A percentile compares a stretch with the other conserved stretches of the same genome.
phyloP scores from a whole-genome alignment of 345 rosid genomes.

The Populus simonii region DNA sequence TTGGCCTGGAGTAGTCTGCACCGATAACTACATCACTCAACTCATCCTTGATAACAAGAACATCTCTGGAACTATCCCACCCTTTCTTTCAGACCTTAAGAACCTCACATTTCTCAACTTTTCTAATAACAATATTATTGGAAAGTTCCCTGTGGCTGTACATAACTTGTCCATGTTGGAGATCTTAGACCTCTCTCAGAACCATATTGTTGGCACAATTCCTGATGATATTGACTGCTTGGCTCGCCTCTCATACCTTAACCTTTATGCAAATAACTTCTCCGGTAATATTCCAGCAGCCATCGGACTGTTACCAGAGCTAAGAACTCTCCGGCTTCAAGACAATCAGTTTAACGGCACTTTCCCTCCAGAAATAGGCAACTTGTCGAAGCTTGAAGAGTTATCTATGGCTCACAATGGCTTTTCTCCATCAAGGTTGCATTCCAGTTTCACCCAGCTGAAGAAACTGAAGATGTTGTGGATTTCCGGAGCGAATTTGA shows the following conservation, averaged over 20 bases:
- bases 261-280: constrained; percentile 36
- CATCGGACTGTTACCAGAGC: constrained; percentile 33
- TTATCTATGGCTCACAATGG: constrained; percentile 51
- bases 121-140: constrained; percentile 30
- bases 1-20: constrained; percentile 55
- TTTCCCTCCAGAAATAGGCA: constrained; percentile 45
- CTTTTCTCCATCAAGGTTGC: constrained; percentile 48
- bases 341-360: constrained; percentile 37
- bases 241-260: constrained; percentile 34
- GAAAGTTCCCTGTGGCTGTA: constrained; percentile 40
- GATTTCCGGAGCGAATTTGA: constrained; percentile 35
- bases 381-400: constrained; percentile 56
- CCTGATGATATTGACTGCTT: constrained; percentile 49
- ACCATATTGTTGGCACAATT: constrained; percentile 58
- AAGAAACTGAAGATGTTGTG: constrained; percentile 35
- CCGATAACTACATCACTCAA: constrained; percentile 34
- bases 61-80: constrained; percentile 54
- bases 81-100: constrained; percentile 55
- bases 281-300: constrained; percentile 40
- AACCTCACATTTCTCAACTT: constrained; percentile 36
- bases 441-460: constrained; percentile 44
- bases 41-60: constrained; percentile 38
- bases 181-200: constrained; percentile 63
- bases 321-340: constrained; percentile 30
- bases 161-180: constrained; percentile 50